Conservation (phyloP, 345 rosid genomes). For the Leavenworthia alabamica region DNA sequence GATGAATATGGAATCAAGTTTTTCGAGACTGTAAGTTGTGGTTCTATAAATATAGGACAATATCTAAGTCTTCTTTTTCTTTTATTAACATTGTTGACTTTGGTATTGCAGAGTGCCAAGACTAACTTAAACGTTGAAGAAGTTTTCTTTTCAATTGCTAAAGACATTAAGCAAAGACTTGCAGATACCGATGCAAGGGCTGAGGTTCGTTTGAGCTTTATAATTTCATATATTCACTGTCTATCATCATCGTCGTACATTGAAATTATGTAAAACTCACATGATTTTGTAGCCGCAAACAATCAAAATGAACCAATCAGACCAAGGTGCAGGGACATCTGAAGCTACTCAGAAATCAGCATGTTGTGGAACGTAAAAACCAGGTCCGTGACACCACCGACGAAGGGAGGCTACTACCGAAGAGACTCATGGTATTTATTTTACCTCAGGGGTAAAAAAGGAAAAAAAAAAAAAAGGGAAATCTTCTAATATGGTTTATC, state of each 20-base stretch:
- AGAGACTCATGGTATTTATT: not conserved
- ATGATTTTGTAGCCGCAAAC: conserved; percentile 52
- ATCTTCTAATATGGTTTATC: not conserved
- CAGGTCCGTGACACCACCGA: no score
- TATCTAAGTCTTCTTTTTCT: not conserved
- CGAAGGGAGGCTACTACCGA: no score
- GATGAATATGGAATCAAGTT: conserved; percentile 95
- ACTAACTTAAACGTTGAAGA: conserved; percentile 80
- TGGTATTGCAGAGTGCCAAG: conserved; percentile 68
- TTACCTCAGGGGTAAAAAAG: not conserved
- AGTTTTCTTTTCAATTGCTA: conserved; percentile 78
- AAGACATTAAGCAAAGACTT: conserved; percentile 82
- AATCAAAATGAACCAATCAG: conserved; percentile 63
- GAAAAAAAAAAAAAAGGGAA: not conserved
- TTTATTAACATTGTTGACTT: conserved; percentile 17
- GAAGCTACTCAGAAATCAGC: conserved; percentile 61
- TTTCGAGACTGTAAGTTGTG: conserved; percentile 81
- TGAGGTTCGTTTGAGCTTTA: conserved; percentile 37
- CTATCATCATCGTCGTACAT: conserved; percentile 6
- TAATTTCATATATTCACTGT: not conserved
- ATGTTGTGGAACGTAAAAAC: no score
- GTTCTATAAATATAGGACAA: not conserved
- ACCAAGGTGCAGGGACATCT: conserved; percentile 52
- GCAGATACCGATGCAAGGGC: conserved; percentile 64
- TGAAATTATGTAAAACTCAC: no score